These are phyloP conservation scores for Ophiostoma sp. DNA, from an alignment of 2,329 filamentous ascomycete genomes.

Conservation along the genomic window DNA sequence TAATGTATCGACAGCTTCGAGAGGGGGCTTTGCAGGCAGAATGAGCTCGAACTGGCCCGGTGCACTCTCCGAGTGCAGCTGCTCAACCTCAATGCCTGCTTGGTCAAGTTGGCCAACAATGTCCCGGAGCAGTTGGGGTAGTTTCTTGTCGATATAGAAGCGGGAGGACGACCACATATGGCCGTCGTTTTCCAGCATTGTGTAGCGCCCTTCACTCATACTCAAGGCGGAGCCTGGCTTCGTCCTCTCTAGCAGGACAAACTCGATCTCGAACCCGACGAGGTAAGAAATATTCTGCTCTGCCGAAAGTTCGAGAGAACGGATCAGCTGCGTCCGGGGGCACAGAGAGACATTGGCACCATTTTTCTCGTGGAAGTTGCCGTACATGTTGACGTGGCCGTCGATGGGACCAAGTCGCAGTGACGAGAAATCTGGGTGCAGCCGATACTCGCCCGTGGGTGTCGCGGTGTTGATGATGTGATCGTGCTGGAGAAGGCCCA, in stretches of 20 bases:
- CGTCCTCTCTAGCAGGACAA: conserved; percentile 59
- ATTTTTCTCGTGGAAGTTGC: conserved; percentile 56
- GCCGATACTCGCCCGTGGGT: conserved; percentile 58
- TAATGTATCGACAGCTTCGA: conserved; percentile 66
- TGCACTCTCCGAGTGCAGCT: conserved; percentile 69
- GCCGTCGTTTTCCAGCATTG: conserved; percentile 49
- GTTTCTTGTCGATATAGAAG: conserved; percentile 52
- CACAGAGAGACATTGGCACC: conserved; percentile 51
- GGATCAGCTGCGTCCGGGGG: conserved; percentile 58
- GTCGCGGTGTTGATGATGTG: conserved; percentile 46
- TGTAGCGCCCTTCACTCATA: conserved; percentile 30
- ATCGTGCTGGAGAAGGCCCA: conserved; percentile 66
- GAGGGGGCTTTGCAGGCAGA: conserved; percentile 55
- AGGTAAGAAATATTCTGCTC: conserved; percentile 53
- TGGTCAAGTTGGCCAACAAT: conserved; percentile 56
- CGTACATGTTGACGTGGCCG: conserved; percentile 60
- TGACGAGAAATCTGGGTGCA: conserved; percentile 61
- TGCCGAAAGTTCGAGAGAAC: conserved; percentile 47
- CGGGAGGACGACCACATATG: conserved; percentile 68
- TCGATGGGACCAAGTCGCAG: conserved; percentile 54
- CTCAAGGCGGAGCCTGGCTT: not conserved
- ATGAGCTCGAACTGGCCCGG: conserved; percentile 74
- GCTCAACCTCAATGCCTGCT: conserved; percentile 61
- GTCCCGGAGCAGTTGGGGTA: conserved; percentile 57
- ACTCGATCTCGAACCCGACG: conserved; percentile 77